phyloP scores from a whole-genome alignment of 1,284 basidiomycete genomes.

The Moesziomyces antarcticus region DNA sequence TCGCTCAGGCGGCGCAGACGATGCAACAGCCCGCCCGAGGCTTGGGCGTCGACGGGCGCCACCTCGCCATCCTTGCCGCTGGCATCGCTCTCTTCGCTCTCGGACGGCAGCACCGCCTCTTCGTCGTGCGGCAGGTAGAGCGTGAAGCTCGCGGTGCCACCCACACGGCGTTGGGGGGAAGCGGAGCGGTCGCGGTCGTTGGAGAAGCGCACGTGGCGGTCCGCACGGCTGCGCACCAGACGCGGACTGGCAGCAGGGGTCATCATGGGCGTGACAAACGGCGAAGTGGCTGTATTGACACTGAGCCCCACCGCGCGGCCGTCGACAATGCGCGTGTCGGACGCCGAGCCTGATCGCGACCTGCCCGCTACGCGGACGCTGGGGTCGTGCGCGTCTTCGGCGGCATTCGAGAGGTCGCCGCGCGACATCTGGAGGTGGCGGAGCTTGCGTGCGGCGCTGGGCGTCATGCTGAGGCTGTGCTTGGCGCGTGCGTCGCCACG shows the following conservation, averaged over 20 bases:
- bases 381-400: conserved; percentile 24
- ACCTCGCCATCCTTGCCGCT: conserved; percentile 55
- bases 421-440: conserved; percentile 55
- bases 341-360: conserved; percentile 5
- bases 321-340: conserved; percentile 25
- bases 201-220: conserved; percentile 38
- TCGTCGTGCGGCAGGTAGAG: conserved; percentile 39
- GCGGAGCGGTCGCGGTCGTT: conserved; percentile 1
- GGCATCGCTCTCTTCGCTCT: conserved; percentile 45
- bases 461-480: conserved; percentile 40
- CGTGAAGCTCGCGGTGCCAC: conserved; percentile 35
- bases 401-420: conserved; percentile 35
- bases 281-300: conserved; percentile 19
- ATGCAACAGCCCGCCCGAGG: conserved; percentile 12
- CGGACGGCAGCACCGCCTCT: conserved; percentile 24
- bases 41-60: not conserved
- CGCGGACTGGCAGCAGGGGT: conserved; percentile 33
- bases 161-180: conserved; percentile 23
- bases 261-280: conserved; percentile 33
- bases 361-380: conserved; percentile 1
- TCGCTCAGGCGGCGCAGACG: conserved; percentile 26
- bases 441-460: conserved; percentile 52
- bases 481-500: conserved; percentile 14
- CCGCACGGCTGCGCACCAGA: conserved; percentile 6
- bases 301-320: conserved; percentile 35